Conservation (phyloP, 169 alveolate species). For the Babesia bovis region DNA sequence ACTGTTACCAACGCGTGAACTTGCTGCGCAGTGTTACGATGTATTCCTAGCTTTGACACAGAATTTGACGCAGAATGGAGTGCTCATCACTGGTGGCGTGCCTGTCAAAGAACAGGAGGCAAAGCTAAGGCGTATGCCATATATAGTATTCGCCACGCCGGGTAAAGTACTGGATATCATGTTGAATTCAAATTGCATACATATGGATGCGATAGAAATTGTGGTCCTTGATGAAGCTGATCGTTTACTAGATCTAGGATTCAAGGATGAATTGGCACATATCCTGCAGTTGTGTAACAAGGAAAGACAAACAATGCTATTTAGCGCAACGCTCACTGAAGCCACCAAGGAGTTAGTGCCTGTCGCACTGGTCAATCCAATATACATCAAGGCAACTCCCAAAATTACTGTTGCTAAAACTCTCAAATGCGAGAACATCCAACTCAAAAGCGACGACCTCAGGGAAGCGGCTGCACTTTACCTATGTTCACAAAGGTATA, state of each 20-base stretch:
- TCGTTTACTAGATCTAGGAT: constrained; percentile 93
- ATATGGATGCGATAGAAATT: constrained; percentile 83
- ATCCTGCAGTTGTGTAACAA: constrained; percentile 73
- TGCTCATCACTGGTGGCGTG: constrained; percentile 87
- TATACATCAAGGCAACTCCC: constrained; percentile 68
- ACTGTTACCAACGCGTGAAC: constrained; percentile 90
- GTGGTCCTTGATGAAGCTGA: constrained; percentile 95
- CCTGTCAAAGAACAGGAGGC: constrained; percentile 81
- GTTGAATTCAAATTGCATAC: constrained; percentile 76
- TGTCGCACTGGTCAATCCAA: constrained; percentile 80
- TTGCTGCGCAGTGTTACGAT: constrained; percentile 87
- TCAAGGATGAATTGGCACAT: constrained; percentile 83
- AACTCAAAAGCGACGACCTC: constrained; percentile 55
- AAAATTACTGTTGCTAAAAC: constrained; percentile 64
- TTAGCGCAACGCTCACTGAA: constrained; percentile 87
- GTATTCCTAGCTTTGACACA: constrained; percentile 80
- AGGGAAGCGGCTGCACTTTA: constrained; percentile 82
- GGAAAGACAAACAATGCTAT: constrained; percentile 84
- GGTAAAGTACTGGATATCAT: constrained; percentile 96
- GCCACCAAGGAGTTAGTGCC: constrained; percentile 82
- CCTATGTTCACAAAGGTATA: constrained; percentile 88
- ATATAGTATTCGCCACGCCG: constrained; percentile 96
- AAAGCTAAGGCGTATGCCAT: constrained; percentile 90
- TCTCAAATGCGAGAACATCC: constrained; percentile 85
- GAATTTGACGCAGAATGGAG: constrained; percentile 75